phyloP scores from a whole-genome alignment of 768 basidiomycete species.

The Serendipita sp. region DNA sequence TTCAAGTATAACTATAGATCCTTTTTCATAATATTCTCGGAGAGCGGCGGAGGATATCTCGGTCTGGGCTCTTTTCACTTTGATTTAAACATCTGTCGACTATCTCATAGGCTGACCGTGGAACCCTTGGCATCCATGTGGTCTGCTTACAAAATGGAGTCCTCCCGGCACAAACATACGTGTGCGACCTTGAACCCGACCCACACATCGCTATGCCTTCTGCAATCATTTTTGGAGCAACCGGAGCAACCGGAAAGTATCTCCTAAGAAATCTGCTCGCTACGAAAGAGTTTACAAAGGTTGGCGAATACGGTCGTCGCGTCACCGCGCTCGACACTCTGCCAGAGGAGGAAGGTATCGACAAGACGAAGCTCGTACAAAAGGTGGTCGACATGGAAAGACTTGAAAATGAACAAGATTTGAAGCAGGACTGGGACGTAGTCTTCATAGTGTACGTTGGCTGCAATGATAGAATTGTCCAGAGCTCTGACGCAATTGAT shows the following conservation, averaged over 20 bases:
- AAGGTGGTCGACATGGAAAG: conserved; percentile 56
- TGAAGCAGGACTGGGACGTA: conserved; percentile 53
- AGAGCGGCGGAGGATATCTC: no score
- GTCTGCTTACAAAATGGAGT: no score
- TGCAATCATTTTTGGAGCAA: conserved; percentile 63
- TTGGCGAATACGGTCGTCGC: conserved; percentile 57
- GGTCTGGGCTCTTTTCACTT: no score
- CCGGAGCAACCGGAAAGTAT: conserved; percentile 50
- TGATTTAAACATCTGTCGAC: no score
- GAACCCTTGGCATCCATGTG: no score
- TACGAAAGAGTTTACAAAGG: conserved; percentile 36
- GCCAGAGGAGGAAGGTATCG: conserved; percentile 10
- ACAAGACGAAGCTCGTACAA: conserved; percentile 48
- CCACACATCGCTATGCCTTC: conserved; percentile 14
- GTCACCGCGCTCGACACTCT: conserved; percentile 33
- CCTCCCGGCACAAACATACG: no score
- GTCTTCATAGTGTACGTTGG: conserved; percentile 49
- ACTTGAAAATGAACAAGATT: conserved; percentile 29
- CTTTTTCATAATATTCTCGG: no score
- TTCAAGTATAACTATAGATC: no score
- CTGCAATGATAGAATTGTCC: not conserved
- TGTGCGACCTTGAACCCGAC: no score
- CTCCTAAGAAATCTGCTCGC: conserved; percentile 47
- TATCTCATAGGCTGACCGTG: no score
- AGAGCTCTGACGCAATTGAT: not conserved